Percentiles rank a stretch among this genome's conserved stretches.
Conservation (phyloP, 805 yeast genomes). For the Kuraishia piskuri region DNA sequence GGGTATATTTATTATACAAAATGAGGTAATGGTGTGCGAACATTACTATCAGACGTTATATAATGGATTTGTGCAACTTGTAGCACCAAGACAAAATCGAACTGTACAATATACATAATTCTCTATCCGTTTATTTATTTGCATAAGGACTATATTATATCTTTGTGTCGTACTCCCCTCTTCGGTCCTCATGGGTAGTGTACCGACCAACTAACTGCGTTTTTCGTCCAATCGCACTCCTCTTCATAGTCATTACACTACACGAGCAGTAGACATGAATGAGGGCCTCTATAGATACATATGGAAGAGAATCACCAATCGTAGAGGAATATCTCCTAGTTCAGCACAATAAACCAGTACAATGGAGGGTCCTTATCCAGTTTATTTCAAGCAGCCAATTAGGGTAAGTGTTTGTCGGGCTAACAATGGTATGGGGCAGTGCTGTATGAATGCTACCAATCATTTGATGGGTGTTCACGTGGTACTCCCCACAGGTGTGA, state of each 20-base stretch:
- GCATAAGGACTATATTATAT: not conserved
- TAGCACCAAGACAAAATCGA: not conserved
- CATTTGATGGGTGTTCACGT: not conserved
- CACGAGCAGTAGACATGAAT: not conserved
- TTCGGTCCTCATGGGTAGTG: too few species aligned
- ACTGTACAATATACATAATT: too few species aligned
- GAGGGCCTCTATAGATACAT: not conserved
- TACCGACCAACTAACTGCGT: not conserved
- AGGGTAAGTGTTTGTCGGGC: constrained; percentile 37
- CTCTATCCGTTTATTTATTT: too few species aligned
- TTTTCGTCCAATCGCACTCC: not conserved
- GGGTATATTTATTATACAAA: too few species aligned
- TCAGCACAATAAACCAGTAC: not conserved
- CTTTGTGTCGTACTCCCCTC: too few species aligned
- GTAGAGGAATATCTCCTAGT: not conserved
- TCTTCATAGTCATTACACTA: not conserved
- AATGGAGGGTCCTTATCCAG: constrained; percentile 27
- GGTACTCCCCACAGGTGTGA: not conserved
- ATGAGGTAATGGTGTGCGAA: not conserved
- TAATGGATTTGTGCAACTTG: not conserved
- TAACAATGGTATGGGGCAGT: not conserved
- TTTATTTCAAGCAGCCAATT: constrained; percentile 52
- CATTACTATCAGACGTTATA: not conserved
- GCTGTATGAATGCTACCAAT: too few species aligned
- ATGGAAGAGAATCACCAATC: not conserved